phyloP scores from a whole-genome alignment of 140 eudicot species.

The Oenanthe javanica region DNA sequence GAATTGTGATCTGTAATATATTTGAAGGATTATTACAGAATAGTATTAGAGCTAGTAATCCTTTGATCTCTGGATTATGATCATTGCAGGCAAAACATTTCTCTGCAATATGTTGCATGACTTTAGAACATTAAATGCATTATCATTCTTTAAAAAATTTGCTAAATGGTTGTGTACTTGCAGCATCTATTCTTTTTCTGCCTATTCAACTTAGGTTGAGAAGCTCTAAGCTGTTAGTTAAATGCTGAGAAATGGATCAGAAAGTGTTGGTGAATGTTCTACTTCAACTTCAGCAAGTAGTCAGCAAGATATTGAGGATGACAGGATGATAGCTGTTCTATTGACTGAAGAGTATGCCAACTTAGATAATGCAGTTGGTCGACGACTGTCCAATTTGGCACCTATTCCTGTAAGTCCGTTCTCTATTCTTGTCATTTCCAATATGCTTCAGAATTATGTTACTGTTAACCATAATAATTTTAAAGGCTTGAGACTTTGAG shows the following conservation, averaged over 20 bases:
- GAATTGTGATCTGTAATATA: not conserved
- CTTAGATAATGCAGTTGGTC: slow-evolving; percentile 66
- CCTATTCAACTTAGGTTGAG: slow-evolving; percentile 11
- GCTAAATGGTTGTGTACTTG: not conserved
- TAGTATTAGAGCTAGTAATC: not conserved
- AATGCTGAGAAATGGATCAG: slow-evolving; percentile 48
- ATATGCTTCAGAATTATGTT: not conserved
- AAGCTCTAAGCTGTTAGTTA: slow-evolving; percentile 16
- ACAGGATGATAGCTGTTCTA: slow-evolving; percentile 69
- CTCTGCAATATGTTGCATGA: not conserved
- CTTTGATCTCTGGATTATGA: not conserved
- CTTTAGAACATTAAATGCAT: not conserved
- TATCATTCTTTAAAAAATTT: not conserved
- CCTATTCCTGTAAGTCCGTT: slow-evolving; percentile 60
- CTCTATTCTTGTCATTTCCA: not conserved
- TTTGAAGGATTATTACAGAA: not conserved
- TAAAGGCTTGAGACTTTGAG: not conserved
- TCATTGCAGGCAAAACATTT: not conserved
- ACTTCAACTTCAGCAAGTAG: slow-evolving; percentile 74
- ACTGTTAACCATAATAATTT: not conserved
- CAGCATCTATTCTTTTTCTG: not conserved
- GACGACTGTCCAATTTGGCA: slow-evolving; percentile 58
- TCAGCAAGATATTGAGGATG: slow-evolving; percentile 66
- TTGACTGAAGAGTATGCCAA: slow-evolving; percentile 78
- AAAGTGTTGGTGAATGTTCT: slow-evolving; percentile 47